Conservation (phyloP, 1,139 yeast species). For the Arxiozyma heterogenica region DNA sequence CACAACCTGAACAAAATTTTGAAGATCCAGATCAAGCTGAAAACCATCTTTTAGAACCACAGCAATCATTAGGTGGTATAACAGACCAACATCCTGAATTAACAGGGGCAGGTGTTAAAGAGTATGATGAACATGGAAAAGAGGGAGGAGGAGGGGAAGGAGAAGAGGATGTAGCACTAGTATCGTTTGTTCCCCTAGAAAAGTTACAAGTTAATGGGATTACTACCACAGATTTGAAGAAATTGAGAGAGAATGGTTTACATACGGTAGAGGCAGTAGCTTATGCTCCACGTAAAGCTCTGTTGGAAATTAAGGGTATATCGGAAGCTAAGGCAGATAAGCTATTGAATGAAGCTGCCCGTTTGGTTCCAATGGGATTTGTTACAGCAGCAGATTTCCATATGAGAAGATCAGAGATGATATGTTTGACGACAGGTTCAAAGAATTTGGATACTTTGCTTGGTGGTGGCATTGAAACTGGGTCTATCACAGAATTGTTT, state of each 20-base stretch:
- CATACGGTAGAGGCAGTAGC: conserved; percentile 91
- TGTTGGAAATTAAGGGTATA: conserved; percentile 77
- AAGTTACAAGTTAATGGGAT: conserved; percentile 75
- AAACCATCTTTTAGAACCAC: not conserved
- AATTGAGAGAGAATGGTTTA: conserved; percentile 72
- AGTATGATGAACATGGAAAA: not conserved
- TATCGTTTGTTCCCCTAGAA: conserved; percentile 32
- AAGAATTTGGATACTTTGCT: conserved; percentile 84
- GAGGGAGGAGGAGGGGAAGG: conserved; percentile 25
- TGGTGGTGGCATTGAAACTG: conserved; percentile 97
- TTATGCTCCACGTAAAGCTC: conserved; percentile 73
- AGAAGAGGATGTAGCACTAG: conserved; percentile 37
- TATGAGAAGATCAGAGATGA: conserved; percentile 78
- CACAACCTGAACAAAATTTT: not conserved
- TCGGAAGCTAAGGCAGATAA: conserved; percentile 94
- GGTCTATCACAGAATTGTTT: conserved; percentile 90
- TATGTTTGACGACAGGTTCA: conserved; percentile 91
- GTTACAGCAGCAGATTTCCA: conserved; percentile 96
- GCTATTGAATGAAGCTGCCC: conserved; percentile 71
- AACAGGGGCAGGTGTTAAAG: not conserved
- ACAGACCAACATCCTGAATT: conserved; percentile 7
- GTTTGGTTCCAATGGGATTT: conserved; percentile 90
- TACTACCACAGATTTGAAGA: conserved; percentile 65
- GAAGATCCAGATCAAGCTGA: not conserved
- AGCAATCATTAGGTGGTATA: not conserved